Evolutionary conservation across 1,284 basidiomycete species (phyloP).

Genomic region (Golubevia sp.): DNA sequence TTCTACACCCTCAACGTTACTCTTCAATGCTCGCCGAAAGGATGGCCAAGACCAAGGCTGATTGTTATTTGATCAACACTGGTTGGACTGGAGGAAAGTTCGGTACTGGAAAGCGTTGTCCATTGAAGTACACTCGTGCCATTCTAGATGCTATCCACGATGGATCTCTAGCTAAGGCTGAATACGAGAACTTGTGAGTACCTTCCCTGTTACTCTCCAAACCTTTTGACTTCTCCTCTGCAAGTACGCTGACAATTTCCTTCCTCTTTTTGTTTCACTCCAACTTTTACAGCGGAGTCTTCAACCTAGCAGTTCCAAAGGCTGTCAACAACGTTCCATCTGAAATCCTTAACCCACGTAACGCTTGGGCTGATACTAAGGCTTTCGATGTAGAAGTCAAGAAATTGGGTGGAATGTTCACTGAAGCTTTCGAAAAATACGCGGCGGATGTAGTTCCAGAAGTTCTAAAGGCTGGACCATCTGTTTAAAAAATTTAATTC

Average conservation of each 20-base stretch:
- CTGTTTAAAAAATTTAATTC: background rate
- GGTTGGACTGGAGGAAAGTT: conserved; percentile 97
- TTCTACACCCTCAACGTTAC: conserved; percentile 81
- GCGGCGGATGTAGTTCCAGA: conserved; percentile 46
- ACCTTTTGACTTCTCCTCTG: no score
- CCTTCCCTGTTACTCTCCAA: no score
- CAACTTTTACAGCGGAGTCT: conserved; percentile 17
- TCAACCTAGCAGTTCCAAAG: conserved; percentile 54
- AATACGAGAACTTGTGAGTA: conserved; percentile 86
- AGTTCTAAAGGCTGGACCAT: conserved; percentile 48
- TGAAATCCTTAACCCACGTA: conserved; percentile 46
- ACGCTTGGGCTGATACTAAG: conserved; percentile 42
- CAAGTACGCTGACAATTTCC: no score
- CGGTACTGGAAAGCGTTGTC: conserved; percentile 67
- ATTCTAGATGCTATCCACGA: conserved; percentile 98
- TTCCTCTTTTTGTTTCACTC: background rate
- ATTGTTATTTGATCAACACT: conserved; percentile 99
- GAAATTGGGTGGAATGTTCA: conserved; percentile 60
- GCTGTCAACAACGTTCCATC: conserved; percentile 37
- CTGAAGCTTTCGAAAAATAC: conserved; percentile 57
- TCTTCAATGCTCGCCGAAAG: conserved; percentile 95
- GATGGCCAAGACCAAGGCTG: conserved; percentile 86
- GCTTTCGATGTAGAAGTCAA: conserved; percentile 52
- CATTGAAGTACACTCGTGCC: conserved; percentile 74
- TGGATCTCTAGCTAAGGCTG: conserved; percentile 81